Conservation (phyloP, 148 eudicot species). For the Vaccinium myrtillus region DNA sequence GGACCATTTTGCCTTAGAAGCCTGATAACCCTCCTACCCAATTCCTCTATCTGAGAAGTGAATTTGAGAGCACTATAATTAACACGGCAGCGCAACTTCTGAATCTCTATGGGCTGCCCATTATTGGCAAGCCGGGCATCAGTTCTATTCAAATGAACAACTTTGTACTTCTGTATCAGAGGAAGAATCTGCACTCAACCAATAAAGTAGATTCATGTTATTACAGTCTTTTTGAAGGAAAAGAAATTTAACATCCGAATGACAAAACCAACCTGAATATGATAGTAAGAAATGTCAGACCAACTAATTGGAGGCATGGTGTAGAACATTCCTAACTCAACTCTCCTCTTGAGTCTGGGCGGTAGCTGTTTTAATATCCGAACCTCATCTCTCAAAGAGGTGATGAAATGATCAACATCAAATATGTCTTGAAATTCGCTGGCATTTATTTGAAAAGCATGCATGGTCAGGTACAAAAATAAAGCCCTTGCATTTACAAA, state of each 20-base stretch:
- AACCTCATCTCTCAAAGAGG: constrained; percentile 89
- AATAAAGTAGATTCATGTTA: neutral
- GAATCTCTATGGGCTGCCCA: constrained; percentile 66
- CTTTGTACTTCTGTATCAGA: constrained; percentile 73
- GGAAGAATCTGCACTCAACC: constrained; percentile 68
- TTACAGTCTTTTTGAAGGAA: neutral
- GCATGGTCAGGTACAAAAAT: neutral
- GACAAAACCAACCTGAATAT: constrained; percentile 52
- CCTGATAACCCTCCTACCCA: constrained; percentile 72
- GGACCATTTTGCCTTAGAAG: constrained; percentile 75
- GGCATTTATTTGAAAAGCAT: constrained; percentile 25
- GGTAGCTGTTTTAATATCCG: constrained; percentile 84
- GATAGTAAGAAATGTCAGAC: constrained; percentile 89
- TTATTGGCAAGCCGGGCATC: constrained; percentile 94
- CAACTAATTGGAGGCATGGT: constrained; percentile 94
- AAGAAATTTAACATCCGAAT: neutral
- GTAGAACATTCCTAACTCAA: constrained; percentile 57
- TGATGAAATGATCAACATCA: constrained; percentile 86
- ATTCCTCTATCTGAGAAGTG: constrained; percentile 84
- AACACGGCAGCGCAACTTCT: constrained; percentile 82
- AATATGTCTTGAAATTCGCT: constrained; percentile 95
- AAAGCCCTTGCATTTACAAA: neutral
- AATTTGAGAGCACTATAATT: constrained; percentile 72
- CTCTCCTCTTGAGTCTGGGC: constrained; percentile 71
- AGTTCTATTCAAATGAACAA: constrained; percentile 81